Evolutionary conservation across 148 eudicot genomes (phyloP).

Genomic region (Nepenthes gracilis): DNA sequence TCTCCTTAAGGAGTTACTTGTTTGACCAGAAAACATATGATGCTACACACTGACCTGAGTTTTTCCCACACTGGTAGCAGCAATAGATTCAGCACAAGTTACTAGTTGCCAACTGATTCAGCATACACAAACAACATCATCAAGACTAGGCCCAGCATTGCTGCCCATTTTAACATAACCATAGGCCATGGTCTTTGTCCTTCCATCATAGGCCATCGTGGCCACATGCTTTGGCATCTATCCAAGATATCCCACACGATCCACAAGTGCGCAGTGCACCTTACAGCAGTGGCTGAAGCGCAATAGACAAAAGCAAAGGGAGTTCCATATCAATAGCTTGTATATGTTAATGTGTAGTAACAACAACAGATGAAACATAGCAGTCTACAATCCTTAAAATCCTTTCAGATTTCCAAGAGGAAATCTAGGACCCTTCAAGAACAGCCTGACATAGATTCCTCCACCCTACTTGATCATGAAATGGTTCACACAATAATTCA

Average conservation of each 20-base stretch:
- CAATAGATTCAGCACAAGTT: slow-evolving; percentile 99
- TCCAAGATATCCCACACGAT: slow-evolving; percentile 98
- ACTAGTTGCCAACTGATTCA: slow-evolving; percentile 79
- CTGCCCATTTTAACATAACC: slow-evolving; percentile 11
- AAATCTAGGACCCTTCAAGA: slow-evolving; percentile 9
- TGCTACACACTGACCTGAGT: slow-evolving; percentile 48
- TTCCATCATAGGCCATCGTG: slow-evolving; percentile 96
- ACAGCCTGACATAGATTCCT: slow-evolving; percentile 90
- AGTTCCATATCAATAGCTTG: slow-evolving; percentile 79
- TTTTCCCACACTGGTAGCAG: slow-evolving; percentile 95
- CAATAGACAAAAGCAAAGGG: slow-evolving; percentile 92
- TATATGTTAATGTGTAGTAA: slow-evolving; percentile 65
- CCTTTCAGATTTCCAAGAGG: slow-evolving; percentile 82
- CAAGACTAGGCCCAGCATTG: too few relatives aligned
- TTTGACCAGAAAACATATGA: too few relatives aligned
- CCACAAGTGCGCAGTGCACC: slow-evolving; percentile 96
- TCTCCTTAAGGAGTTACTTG: too few relatives aligned
- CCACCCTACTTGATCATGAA: slow-evolving; percentile 45
- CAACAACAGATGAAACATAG: slow-evolving; percentile 90
- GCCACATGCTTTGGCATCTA: slow-evolving; percentile 95
- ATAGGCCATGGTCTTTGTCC: slow-evolving; percentile 84
- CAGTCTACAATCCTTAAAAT: slow-evolving; percentile 79
- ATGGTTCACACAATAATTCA: too few relatives aligned
- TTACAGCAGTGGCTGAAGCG: slow-evolving; percentile 77
- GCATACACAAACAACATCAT: slow-evolving; percentile 57